Evolutionary conservation across 1,284 basidiomycete species (phyloP), one percentile per base, ranked within the genome.

Genomic region (Athelia sp.): DNA sequence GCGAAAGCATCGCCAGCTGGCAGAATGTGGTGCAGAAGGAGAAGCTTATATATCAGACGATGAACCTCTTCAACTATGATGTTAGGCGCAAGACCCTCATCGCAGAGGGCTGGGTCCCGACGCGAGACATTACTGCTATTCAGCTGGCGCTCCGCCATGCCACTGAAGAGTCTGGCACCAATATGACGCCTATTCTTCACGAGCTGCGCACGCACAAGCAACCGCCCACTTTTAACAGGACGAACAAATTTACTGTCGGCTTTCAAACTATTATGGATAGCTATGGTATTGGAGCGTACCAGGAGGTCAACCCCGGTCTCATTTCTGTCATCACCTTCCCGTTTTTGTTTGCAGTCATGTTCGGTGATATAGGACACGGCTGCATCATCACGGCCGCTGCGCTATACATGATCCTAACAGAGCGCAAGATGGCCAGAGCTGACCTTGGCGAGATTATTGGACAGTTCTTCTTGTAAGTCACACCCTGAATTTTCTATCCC

Each of bases 291-390:
- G 92, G 94, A 11, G 85, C 84, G 1, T 99, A 99, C 69, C 91
- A 98, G 68, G 97, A 99, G 71, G 87, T 95, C 68, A 99, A 99
- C 66, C 96, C 97, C 10, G 97, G 96, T 56, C 73, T 99, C 31
- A 96, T 94, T 66, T 91, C 94, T 3, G 81, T 97, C 59, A 81
- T 94, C 63, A 96, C 93, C 1, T 98, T 98, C 80, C 97, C 97
- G 0, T 99, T 99, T 83, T 72, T 99, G 60, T 99, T 99, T 61
- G 96, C 95, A 11, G 92, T 98, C 73, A 99, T 99, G 96, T 99
- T 99, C 66, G 97, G 96, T 63, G 96, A 99, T 68, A 90, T 99
- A 64, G 97, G 97, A 10, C 96, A 99, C 69, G 97, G 93, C 40
- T 73, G 85, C 54, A 84, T 99, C 63, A 89, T 93, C 62, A 78